Evolutionary conservation across 495 filamentous ascomycete genomes (phyloP), one percentile per base, ranked within the genome.

Genomic region (Penicillium egyptiacum): DNA sequence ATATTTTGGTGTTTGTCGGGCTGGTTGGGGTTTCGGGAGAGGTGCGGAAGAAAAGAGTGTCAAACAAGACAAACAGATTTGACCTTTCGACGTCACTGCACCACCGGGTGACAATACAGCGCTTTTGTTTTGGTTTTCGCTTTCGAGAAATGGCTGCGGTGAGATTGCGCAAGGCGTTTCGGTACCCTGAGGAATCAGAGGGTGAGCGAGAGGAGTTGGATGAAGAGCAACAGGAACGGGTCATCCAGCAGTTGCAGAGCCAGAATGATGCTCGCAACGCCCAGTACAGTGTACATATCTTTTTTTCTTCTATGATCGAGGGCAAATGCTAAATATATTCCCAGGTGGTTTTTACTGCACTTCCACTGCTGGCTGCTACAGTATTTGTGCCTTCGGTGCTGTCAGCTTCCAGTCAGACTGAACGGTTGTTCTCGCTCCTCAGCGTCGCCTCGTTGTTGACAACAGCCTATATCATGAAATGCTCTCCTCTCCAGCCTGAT

Each of bases 221-320:
- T 59, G 87, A 88, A 65, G 79, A 88, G 80, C 86, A 91, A 66
- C 90, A 94, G 75, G 89, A 92, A 63, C 68, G 72, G 47, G 72
- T 91, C 0, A 92, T 94, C 59, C 55, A 65, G 11, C 62, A 70
- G 57, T 79, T 92, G 19, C 67, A 78, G 33, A 46, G 39, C 17
- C 75, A 87, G 61, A 85, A 91, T 74, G 72, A 77, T 35, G 56
- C 61, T 22, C 80, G 79, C 50, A 88, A 89, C 67, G 73, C 70
- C 11, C 71, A 81, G 59, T 89, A 86, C 74, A 78, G 71, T 51
- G 81, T 83, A 77, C 61, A 50, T 53, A 50, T 52, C 35, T 22
- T 43, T 33, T 41, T 51, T 20, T 48, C 17, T 40, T 25, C 16
- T 39, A 26, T 39, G n/a, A 45, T 39, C 19, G 22, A 7, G 14